Evolutionary conservation across 108 stramenopile genomes (phyloP).

Genomic region (Cyclotella sp.): DNA sequence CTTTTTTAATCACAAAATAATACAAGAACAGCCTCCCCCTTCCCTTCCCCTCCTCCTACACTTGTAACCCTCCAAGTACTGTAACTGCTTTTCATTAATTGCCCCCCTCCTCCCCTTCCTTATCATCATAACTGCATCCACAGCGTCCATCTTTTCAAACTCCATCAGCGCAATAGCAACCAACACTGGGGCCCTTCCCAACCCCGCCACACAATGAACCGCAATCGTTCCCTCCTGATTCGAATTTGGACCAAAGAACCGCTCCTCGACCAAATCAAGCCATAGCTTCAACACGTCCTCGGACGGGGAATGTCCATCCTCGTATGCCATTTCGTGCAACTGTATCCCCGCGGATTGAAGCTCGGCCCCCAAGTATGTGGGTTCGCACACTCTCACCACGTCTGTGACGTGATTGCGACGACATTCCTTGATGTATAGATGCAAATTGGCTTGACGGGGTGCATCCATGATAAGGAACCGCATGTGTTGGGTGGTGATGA

Average conservation of each 20-base stretch:
- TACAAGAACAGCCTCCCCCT: conserved; percentile 30
- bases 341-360: conserved; percentile 86
- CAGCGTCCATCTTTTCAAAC: conserved; percentile 89
- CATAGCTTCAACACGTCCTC: conserved; percentile 85
- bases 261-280: conserved; percentile 86
- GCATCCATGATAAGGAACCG: conserved; percentile 98
- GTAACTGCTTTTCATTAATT: conserved; percentile 94
- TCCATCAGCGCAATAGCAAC: conserved; percentile 98
- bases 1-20: conserved; percentile 15
- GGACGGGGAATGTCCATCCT: conserved; percentile 92
- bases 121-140: conserved; percentile 93
- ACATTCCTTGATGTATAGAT: conserved; percentile 93
- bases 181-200: conserved; percentile 97
- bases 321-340: conserved; percentile 94
- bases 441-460: conserved; percentile 93
- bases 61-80: conserved; percentile 93
- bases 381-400: conserved; percentile 94
- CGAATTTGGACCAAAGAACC: conserved; percentile 55
- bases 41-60: conserved; percentile 55
- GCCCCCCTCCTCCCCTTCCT: conserved; percentile 91
- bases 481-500: conserved; percentile 63
- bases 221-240: conserved; percentile 69
- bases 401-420: conserved; percentile 91
- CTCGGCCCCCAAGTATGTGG: conserved; percentile 85
- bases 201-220: conserved; percentile 98